These are phyloP conservation scores for Tetradesmus lagerheimii DNA, from an alignment of 139 green algal species.

Conservation along the genomic window DNA sequence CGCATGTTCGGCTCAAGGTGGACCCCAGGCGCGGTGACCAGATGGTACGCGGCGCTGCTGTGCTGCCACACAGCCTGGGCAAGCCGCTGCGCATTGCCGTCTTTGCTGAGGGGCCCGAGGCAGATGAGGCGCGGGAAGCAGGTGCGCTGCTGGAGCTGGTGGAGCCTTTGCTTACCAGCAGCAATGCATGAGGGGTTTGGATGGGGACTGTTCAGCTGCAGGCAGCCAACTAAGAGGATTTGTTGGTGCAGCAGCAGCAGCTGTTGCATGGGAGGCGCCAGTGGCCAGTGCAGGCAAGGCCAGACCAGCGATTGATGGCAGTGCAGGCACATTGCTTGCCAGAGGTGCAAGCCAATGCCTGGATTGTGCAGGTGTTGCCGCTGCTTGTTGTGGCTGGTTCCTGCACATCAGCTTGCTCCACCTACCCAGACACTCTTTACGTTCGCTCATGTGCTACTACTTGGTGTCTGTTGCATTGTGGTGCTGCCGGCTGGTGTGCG, in stretches of 20 bases:
- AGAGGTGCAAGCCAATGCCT: no score
- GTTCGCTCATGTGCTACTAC: not conserved
- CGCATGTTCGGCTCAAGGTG: conserved; percentile 62
- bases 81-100: conserved; percentile 81
- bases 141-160: conserved; percentile 62
- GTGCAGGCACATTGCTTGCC: no score
- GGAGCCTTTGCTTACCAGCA: not conserved
- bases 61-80: conserved; percentile 86
- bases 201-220: no score
- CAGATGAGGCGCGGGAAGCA: conserved; percentile 74
- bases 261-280: not conserved
- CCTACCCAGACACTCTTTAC: no score
- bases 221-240: no score
- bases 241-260: not conserved
- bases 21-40: conserved; percentile 83
- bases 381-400: no score
- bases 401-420: no score
- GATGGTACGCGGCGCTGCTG: conserved; percentile 78
- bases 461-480: not conserved
- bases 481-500: not conserved
- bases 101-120: conserved; percentile 83
- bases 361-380: no score
- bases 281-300: not conserved
- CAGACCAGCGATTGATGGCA: no score
- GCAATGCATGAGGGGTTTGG: no score